phyloP scores from a whole-genome alignment of 2,329 filamentous ascomycete species.

The Cladobotryum mycophilum region DNA sequence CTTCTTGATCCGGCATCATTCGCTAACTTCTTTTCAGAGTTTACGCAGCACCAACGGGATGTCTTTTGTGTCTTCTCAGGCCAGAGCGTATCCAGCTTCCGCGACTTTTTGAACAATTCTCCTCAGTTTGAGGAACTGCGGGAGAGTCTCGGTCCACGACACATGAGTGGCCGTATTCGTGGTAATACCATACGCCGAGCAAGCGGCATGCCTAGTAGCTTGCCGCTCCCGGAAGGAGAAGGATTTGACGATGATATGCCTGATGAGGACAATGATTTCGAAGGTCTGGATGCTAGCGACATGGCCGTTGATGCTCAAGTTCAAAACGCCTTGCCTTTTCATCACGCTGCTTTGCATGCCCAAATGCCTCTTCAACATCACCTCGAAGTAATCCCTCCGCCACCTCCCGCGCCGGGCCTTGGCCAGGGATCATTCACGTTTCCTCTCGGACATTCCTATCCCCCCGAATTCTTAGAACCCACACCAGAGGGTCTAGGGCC shows the following conservation, averaged over 20 bases:
- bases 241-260: constrained; percentile 37
- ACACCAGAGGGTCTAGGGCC: neutral
- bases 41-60: constrained; percentile 88
- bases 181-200: constrained; percentile 12
- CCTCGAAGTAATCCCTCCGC: constrained; percentile 22
- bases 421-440: constrained; percentile 19
- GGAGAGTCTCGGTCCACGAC: constrained; percentile 22
- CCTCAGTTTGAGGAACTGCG: constrained; percentile 41
- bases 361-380: constrained; percentile 6
- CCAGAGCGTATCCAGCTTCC: constrained; percentile 68
- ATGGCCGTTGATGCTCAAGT: constrained; percentile 30
- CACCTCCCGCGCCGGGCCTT: constrained; percentile 21
- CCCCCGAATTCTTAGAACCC: neutral
- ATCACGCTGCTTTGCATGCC: constrained; percentile 12
- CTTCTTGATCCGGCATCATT: neutral
- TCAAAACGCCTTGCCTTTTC: constrained; percentile 19
- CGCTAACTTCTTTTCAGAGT: constrained; percentile 53
- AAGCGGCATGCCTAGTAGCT: constrained; percentile 11
- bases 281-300: constrained; percentile 33
- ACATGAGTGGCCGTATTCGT: constrained; percentile 11
- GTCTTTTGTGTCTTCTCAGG: constrained; percentile 98
- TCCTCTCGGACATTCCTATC: neutral
- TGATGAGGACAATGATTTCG: constrained; percentile 40
- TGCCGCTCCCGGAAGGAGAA: constrained; percentile 23
- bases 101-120: constrained; percentile 65